A percentile compares a stretch with the other conserved stretches of the same genome.
Evolutionary conservation across 2,329 filamentous ascomycete species (phyloP).

Genomic region (Colletotrichum ledebouriae): DNA sequence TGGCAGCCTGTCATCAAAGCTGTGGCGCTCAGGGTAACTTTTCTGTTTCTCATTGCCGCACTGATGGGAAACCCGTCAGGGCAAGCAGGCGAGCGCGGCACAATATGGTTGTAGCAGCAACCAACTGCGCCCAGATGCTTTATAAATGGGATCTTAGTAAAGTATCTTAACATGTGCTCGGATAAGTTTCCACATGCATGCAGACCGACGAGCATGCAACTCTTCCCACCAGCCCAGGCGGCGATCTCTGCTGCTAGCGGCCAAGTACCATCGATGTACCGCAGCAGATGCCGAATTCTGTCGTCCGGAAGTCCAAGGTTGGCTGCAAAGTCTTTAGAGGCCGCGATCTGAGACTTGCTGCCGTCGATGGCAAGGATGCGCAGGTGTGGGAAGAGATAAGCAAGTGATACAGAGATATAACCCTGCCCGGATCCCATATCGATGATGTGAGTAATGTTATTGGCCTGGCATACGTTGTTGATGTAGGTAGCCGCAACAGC

Average conservation of each 20-base stretch:
- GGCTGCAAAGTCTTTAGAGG: constrained; percentile 45
- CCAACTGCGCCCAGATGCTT: constrained; percentile 47
- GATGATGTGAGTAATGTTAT: constrained; percentile 47
- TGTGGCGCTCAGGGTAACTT: constrained; percentile 48
- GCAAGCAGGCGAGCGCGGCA: constrained; percentile 51
- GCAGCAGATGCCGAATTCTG: constrained; percentile 46
- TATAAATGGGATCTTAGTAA: constrained; percentile 44
- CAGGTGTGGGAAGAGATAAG: constrained; percentile 48
- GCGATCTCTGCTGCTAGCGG: constrained; percentile 45
- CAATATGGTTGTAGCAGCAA: constrained; percentile 53
- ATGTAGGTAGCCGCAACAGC: constrained; percentile 48
- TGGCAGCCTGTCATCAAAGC: constrained; percentile 52
- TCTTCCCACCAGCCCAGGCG: constrained; percentile 47
- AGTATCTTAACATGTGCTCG: constrained; percentile 52
- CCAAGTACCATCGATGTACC: constrained; percentile 48
- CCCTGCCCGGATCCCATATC: constrained; percentile 46
- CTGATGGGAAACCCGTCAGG: constrained; percentile 57
- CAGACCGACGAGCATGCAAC: constrained; percentile 51
- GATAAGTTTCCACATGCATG: constrained; percentile 52
- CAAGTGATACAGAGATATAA: constrained; percentile 49
- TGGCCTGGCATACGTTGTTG: constrained; percentile 44
- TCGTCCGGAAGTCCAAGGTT: constrained; percentile 44
- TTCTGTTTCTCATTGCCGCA: constrained; percentile 44
- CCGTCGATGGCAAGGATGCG: constrained; percentile 50
- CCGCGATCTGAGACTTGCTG: constrained; percentile 49